phyloP scores from a whole-genome alignment of 208 protist genomes.

The Acanthamoeba polyphaga region DNA sequence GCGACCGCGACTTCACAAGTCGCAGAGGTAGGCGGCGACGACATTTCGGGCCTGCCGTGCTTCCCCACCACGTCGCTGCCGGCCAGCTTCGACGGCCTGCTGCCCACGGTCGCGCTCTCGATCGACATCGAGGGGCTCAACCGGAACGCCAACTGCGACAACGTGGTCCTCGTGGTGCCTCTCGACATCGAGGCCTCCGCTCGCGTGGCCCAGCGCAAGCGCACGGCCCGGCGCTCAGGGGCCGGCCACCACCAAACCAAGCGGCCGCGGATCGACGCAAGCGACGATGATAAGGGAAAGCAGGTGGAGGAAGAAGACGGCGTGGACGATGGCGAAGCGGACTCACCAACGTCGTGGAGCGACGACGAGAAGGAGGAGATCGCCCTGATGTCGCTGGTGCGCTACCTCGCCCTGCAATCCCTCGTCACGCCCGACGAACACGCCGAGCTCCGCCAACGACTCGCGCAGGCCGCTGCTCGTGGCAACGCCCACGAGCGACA shows the following conservation, averaged over 20 bases:
- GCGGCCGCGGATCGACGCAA: background rate
- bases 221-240: background rate
- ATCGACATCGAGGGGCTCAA: slow-evolving; percentile 43
- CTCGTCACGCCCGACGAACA: background rate
- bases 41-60: background rate
- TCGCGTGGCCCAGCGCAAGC: background rate
- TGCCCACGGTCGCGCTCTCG: slow-evolving; percentile 11
- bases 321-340: background rate
- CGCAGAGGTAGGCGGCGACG: background rate
- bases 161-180: background rate
- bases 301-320: background rate
- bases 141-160: slow-evolving; percentile 1
- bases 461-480: background rate
- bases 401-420: background rate
- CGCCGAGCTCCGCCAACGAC: background rate
- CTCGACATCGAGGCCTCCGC: background rate
- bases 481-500: background rate
- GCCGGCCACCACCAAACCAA: background rate
- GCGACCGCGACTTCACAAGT: background rate
- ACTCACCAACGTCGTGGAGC: background rate
- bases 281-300: background rate
- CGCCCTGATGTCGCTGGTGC: background rate
- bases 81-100: background rate
- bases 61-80: background rate
- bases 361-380: slow-evolving; percentile 47